phyloP scores from a whole-genome alignment of 2,329 filamentous ascomycete species.

The Ilyonectria destructans region DNA sequence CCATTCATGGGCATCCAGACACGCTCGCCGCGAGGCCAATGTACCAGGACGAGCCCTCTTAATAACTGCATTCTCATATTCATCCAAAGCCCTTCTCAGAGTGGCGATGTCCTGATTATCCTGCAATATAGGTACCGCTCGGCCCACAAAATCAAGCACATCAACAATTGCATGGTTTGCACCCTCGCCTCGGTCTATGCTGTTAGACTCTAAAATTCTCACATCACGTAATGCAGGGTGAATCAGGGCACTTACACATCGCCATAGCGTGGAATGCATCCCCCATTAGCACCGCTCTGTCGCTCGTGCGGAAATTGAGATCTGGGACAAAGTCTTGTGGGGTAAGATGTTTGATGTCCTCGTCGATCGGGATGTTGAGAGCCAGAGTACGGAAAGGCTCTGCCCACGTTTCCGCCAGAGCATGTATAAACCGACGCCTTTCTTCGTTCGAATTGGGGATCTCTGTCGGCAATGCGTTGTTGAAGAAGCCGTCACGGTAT shows the following conservation, averaged over 20 bases:
- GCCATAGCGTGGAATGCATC: conserved; percentile 73
- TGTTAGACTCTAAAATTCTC: not conserved
- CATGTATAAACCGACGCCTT: conserved; percentile 60
- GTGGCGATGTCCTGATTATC: not conserved
- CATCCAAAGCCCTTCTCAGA: conserved; percentile 52
- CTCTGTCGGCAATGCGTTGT: conserved; percentile 51
- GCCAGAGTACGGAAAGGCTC: conserved; percentile 65
- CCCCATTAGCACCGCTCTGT: conserved; percentile 65
- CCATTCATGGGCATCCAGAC: conserved; percentile 70
- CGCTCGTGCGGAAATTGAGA: conserved; percentile 54
- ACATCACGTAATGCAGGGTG: no score
- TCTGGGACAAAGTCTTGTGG: conserved; percentile 66
- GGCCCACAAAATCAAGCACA: conserved; percentile 61
- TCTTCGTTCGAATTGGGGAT: conserved; percentile 60
- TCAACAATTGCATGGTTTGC: conserved; percentile 72
- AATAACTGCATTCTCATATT: conserved; percentile 64
- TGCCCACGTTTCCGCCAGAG: conserved; percentile 63
- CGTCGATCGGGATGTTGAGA: conserved; percentile 57
- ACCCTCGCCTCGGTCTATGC: conserved; percentile 69
- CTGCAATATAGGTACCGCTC: conserved; percentile 44
- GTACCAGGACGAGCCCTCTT: conserved; percentile 63
- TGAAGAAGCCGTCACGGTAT: conserved; percentile 55
- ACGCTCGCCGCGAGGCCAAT: conserved; percentile 67
- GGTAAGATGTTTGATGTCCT: conserved; percentile 62
- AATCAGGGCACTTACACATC: conserved; percentile 65